These are phyloP conservation scores for Ordospora colligata DNA, from an alignment of 371 early-diverging fungal genomes.

Conservation along the genomic window DNA sequence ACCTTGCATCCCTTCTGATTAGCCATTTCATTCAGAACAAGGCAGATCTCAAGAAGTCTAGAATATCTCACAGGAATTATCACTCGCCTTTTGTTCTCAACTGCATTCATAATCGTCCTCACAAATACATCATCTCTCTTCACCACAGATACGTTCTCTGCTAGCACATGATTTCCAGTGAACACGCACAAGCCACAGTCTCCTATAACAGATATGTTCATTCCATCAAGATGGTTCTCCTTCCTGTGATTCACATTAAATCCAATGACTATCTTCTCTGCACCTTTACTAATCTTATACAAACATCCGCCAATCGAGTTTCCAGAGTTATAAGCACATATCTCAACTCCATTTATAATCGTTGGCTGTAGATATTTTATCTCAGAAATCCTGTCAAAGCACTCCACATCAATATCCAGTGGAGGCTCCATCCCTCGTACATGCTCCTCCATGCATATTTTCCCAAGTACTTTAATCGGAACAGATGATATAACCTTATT, in stretches of 20 bases:
- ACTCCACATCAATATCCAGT: conserved; percentile 51
- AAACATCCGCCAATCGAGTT: conserved; percentile 89
- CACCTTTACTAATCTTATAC: conserved; percentile 84
- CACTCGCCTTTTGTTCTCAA: conserved; percentile 66
- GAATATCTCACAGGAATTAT: conserved; percentile 77
- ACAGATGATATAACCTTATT: conserved; percentile 82
- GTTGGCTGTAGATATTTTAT: conserved; percentile 82
- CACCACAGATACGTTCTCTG: conserved; percentile 49
- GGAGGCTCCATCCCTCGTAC: conserved; percentile 68
- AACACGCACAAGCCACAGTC: conserved; percentile 69
- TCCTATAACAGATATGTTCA: conserved; percentile 67
- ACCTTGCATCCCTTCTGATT: conserved; percentile 60
- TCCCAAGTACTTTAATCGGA: conserved; percentile 76
- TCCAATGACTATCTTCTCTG: conserved; percentile 81
- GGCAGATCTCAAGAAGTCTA: conserved; percentile 78
- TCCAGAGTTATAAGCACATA: conserved; percentile 83
- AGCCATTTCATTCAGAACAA: conserved; percentile 64
- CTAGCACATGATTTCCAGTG: conserved; percentile 70
- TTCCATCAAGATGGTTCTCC: conserved; percentile 67
- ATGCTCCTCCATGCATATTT: conserved; percentile 66
- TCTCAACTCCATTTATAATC: conserved; percentile 71
- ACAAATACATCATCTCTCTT: conserved; percentile 45
- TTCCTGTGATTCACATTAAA: conserved; percentile 85
- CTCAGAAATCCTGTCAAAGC: conserved; percentile 70
- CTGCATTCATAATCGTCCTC: conserved; percentile 63